Conservation (phyloP, 2,329 filamentous ascomycete species). For the Daldinia eschscholtzii region DNA sequence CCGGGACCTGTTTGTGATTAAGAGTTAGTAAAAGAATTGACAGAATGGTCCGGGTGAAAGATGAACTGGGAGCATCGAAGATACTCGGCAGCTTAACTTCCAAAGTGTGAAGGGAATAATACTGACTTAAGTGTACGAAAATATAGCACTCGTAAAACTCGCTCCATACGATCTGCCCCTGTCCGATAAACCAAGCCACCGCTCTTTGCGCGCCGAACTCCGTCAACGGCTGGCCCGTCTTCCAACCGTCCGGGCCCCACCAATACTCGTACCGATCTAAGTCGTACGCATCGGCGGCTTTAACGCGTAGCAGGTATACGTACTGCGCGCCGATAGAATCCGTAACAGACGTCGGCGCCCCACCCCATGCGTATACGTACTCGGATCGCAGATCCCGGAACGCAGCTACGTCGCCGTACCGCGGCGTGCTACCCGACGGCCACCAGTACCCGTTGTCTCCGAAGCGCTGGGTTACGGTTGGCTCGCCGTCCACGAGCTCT, state of each 20-base stretch:
- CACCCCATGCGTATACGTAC: constrained; percentile 57
- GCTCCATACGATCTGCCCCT: constrained; percentile 57
- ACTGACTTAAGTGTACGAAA: constrained; percentile 52
- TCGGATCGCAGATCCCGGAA: constrained; percentile 56
- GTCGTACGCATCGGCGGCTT: constrained; percentile 54
- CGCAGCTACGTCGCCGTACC: constrained; percentile 56
- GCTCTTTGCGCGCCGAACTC: neutral
- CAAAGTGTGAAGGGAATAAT: too few relatives aligned
- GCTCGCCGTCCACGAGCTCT: neutral
- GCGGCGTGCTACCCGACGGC: constrained; percentile 49
- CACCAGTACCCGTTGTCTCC: constrained; percentile 56
- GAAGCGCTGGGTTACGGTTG: neutral
- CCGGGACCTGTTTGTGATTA: constrained; percentile 27
- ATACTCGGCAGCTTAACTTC: neutral
- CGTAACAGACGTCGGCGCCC: constrained; percentile 52
- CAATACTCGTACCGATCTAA: constrained; percentile 57
- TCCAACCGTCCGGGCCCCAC: constrained; percentile 58
- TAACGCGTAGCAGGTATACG: constrained; percentile 56
- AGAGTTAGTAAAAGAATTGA: neutral
- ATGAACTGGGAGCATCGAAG: neutral
- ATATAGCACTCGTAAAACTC: constrained; percentile 54
- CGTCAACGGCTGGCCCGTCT: constrained; percentile 45
- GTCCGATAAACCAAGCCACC: constrained; percentile 47
- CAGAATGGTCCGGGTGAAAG: neutral
- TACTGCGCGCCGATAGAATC: constrained; percentile 49